Base-by-base conservation (phyloP, 768 basidiomycete species). In the Lenzites betulinus region DNA sequence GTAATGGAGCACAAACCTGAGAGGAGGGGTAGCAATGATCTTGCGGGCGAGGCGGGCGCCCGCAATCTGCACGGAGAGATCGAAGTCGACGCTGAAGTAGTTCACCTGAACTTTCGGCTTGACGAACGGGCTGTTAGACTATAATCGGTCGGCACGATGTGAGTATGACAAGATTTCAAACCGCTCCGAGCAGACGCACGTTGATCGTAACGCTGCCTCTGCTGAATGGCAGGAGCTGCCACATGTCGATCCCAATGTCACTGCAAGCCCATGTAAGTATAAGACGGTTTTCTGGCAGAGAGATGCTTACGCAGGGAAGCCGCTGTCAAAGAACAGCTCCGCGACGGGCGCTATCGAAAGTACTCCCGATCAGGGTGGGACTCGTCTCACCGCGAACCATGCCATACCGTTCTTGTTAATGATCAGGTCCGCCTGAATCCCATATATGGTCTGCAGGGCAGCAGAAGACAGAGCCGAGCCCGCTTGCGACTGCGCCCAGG, bases 191-290 rank as follows among this genome's bases (percentile, higher is more conserved):
- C n/a, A 1, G 26, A 26, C 59, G 26, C 71, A 82, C 81, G 7
- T 71, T 77, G 64, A 83, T 79, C 50, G 72, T 73, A 28, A 84
- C 79, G n/a, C 66, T 76, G 7, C 84, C 84, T 25, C 83, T 71
- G 68, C 79, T 79, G 72, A 84, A 84, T 1, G 83, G 83, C 4
- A 85, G 75, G 18, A 85, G 75, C 54, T 77, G 77, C 83, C 84
- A 85, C 71, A 78, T 75, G 57, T 76, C 73, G 51, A 84, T 77
- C 1, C 83, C 83, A 16, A 83, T 59, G 9, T 70, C 75, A 50
- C 79, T 81, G 38, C 38, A 20, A 48, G 58, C 35, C 22, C 26
- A 5, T 28, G 26, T 36, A 30, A 61, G 39, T 55, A 54, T 15
- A 22, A 4, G 44, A 26, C 22, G 43, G 22, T 0, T 33, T 15